Base-by-base conservation (phyloP, 2,329 filamentous ascomycete genomes). In the Fusarium nanum region DNA sequence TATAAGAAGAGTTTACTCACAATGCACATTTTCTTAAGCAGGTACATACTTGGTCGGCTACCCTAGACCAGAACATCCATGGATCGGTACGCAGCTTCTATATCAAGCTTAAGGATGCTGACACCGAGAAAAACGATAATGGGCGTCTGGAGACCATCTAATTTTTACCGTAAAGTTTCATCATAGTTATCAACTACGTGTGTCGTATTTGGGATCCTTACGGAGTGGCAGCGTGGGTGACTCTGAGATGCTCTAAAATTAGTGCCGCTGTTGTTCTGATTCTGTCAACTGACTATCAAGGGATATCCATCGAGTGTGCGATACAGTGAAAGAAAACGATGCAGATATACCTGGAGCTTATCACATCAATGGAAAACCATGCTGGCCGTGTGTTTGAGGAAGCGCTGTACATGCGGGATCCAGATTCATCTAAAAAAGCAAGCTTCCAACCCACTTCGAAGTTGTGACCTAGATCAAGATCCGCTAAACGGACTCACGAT, bases 381-480 rank as follows among this genome's bases (percentile, higher is more conserved):
- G 47, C 27, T 40, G n/a, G 23, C 14, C 30, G 45, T 48, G 23
- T n/a, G 47, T 47, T 49, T 30, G 37, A 66, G 23, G 42, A 66
- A 55, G 32, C 30, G 63, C 62, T 40, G 23, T 20, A 28, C n/a
- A 23, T 30, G 20, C n/a, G 32, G 66, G 45, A 32, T n/a, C 45
- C 27, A 28, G 48, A 25, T 30, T 18, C n/a, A 34, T 25, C 25
- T 18, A 20, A 42, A n/a, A n/a, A 53, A 53, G 32, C 23, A 42
- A 48, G 11, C 28, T n/a, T 13, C 20, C 18, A 32, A 49, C 18
- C 46, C 23, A 32, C n/a, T 34, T 32, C 16, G 16, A 25, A 54
- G 47, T 23, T 25, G 14, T 42, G 40, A 18, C 37, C 50, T 18
- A 54, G 32, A 46, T 56, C 32, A 37, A 42, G 18, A 28, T 61